Evolutionary conservation across 345 rosid genomes (phyloP), one percentile per base, ranked within the genome.

Genomic region (Bruguiera parviflora): DNA sequence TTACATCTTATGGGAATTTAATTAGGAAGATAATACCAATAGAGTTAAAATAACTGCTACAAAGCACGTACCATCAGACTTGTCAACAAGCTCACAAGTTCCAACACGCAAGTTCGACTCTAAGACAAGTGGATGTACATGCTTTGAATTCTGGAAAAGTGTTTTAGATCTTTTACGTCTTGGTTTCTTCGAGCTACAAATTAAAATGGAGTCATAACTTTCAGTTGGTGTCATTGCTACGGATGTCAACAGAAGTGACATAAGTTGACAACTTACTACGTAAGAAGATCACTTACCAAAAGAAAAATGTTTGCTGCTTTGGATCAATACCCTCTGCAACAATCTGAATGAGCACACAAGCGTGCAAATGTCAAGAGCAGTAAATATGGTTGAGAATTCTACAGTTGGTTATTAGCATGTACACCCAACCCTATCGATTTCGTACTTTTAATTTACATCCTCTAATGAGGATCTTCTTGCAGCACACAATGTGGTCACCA

Each of bases 311-410:
- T 79, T 96, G 96, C 56, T 88, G 96, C 81, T 88, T 90, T 33
- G 99, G 99, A 86, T 96, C 97, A 79, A 83, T 74, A 57, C 86
- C 90, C 51, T 85, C 90, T 19, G 92, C 88, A 80, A 86, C 81
- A 66, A 83, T 77, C 99, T 92, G 86, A 73, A 75, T 19, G 71
- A 53, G 80, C 70, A 43, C 75, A 78, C 47, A 10, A 61, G 47
- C 25, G 74, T 52, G 71, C 61, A 47, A 78, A 67, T 63, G 63
- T 29, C 63, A 22, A 25, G 63, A 70, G 49, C 19, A 13, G 49
- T 1, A 43, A 43, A 43, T 11, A 43, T 43, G 1, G 49, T 13
- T 11, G 5, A 43, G 5, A 43, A 13, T 39, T 39, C 16, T 43
- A 43, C 49, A 43, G 19, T 43, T 43, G 18, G 16, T 43, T 43